Evolutionary conservation across 495 filamentous ascomycete genomes (phyloP), one percentile per base, ranked within the genome.

Genomic region (Acidomyces sp.): DNA sequence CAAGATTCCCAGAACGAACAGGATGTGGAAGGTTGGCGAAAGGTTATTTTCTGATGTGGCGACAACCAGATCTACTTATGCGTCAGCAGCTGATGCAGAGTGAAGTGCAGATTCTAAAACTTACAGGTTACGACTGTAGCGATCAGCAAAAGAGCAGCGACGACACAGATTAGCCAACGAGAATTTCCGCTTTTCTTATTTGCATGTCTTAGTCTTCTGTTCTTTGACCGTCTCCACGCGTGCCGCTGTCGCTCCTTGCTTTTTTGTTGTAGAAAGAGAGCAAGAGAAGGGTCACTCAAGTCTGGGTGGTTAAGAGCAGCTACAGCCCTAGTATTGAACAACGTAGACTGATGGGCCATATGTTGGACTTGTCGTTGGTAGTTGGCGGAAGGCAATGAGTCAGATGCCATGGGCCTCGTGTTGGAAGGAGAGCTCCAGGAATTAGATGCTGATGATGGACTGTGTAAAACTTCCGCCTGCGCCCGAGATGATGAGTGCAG

Each of bases 1-100:
- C 35, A 88, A 49, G 48, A 87, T 78, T 53, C 84, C 66, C 33
- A 92, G 65, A 37, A 90, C 78, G 41, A 88, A 69, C 34, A 86
- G 62, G 33, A 85, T 71, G 40, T 84, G 46, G 46, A 49, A 51
- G 3, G 36, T 51, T 17, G 43, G 6, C 12, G 42, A 42, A 6
- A 43, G n/a, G 1, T 34, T 21, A 13, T n/a, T 34, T 11, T 24
- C 18, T 3, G 42, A 36, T 4, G 48, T 46, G 13, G 43, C 48
- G 10, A 43, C 30, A 12, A 36, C 26, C 7, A 28, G 26, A 13
- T 28, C 26, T 28, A 28, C 7, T 28, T 28, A 28, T 13, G 13
- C 26, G 26, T 7, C 26, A 28, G 26, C 7, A 28, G 26, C 26
- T 28, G n/a, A n/a, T 28, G n/a, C n/a, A 28, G 7, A n/a, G 7